These are phyloP conservation scores for Diplodia corticola DNA, from an alignment of 2,329 filamentous ascomycete species.

Conservation along the genomic window DNA sequence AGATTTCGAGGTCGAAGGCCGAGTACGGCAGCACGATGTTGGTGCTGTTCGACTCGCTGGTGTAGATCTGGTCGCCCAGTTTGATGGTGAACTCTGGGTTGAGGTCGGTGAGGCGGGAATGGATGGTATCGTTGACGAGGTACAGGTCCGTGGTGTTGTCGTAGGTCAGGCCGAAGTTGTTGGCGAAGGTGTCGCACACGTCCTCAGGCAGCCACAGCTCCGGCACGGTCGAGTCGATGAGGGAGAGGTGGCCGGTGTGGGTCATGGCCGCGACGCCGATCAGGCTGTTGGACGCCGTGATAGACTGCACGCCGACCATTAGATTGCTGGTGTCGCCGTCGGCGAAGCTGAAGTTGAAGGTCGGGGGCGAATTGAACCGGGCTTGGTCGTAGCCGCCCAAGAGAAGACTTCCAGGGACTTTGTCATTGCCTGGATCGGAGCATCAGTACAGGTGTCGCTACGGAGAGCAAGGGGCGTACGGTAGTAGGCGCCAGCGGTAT, in stretches of 20 bases:
- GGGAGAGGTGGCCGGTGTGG: slow-evolving; percentile 17
- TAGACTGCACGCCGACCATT: slow-evolving; percentile 31
- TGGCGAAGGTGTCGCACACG: slow-evolving; percentile 43
- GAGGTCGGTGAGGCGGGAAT: slow-evolving; percentile 32
- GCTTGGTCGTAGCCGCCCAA: slow-evolving; percentile 46
- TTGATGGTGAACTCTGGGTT: slow-evolving; percentile 44
- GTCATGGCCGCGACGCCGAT: slow-evolving; percentile 20
- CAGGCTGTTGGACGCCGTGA: slow-evolving; percentile 26
- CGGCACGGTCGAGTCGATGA: slow-evolving; percentile 27
- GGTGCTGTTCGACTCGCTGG: slow-evolving; percentile 34
- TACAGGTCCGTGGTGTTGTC: slow-evolving; percentile 41
- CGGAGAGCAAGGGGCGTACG: slow-evolving; percentile 22
- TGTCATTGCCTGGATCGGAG: slow-evolving; percentile 27
- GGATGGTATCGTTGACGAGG: slow-evolving; percentile 41
- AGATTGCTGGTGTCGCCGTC: slow-evolving; percentile 32
- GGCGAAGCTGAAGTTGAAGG: slow-evolving; percentile 28
- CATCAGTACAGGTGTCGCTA: not conserved
- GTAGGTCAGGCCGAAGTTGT: slow-evolving; percentile 43
- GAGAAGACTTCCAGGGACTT: slow-evolving; percentile 39
- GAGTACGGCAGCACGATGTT: slow-evolving; percentile 17
- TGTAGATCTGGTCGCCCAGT: slow-evolving; percentile 32
- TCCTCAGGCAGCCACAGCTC: slow-evolving; percentile 31
- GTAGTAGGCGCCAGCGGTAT: slow-evolving; percentile 41
- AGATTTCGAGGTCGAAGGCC: slow-evolving; percentile 9
- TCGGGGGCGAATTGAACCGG: slow-evolving; percentile 36